Base-by-base conservation (phyloP, 2,329 filamentous ascomycete genomes). In the Arthroderma sp. region DNA sequence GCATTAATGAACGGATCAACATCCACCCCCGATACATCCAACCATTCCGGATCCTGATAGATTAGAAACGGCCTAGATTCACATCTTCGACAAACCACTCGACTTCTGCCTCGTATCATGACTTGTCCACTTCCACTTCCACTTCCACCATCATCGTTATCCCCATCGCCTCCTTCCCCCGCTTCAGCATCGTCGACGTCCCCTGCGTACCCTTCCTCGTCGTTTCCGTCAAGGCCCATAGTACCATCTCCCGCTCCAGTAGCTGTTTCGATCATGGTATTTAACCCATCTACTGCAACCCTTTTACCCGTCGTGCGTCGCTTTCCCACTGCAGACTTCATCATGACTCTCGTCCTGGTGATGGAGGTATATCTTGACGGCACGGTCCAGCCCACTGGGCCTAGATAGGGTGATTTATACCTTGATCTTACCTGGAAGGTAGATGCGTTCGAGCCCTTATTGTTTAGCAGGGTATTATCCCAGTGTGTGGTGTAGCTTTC, bases 381-480 rank as follows among this genome's bases (percentile, higher is more conserved):
- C 15, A 48, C 38, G 28, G 49, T 50, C 49, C 49, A 51, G n/a
- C 45, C 48, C 4, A 51, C 41, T 4, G 49, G 49, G 2, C 47
- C 49, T n/a, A 50, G 11, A 40, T 45, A 50, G 9, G 48, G 47
- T 29, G 47, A 43, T 29, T 39, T 38, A 10, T 44, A 38, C 32
- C 36, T 39, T n/a, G 29, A 11, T 11, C 40, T 22, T 29, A 27
- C 27, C 28, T 45, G 31, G 40, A 34, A 42, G 9, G 32, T 37
- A 4, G 32, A 43, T 9, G 15, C 22, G 36, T 44, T 45, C 36
- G 34, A 29, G n/a, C 37, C 33, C 40, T 47, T 40, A 29, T 44
- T 34, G 36, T 44, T 28, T 10, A 40, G 42, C 5, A 40, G 33
- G 3, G 29, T 32, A 36, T 46, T 43, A 22, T 43, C 41, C 41